Base-by-base conservation (phyloP, 1,139 yeast species). In the Sugiyamaella grinbergsii region DNA sequence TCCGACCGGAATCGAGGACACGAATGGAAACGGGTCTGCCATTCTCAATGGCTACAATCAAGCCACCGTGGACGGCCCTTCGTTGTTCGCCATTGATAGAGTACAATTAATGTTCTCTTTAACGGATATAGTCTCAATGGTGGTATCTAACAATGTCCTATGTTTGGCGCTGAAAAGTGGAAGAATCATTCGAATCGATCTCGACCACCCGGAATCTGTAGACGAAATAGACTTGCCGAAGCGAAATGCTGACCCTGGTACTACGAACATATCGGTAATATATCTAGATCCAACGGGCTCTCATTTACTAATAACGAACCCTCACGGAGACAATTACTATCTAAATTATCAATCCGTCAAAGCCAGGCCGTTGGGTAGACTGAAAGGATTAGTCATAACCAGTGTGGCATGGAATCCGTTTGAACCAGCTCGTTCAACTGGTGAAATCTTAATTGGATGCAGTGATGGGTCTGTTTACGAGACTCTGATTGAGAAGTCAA, bases 21-120 rank as follows among this genome's bases (percentile, higher is more conserved):
- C 28, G 8, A 28, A 40, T 28, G 43, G 43, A 7, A 26, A 18
- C 13, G 19, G 34, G 6, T 11, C 15, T 15, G 28, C n/a, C 10
- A 15, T 16, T 24, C 3, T 47, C 45, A 41, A 47, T 34, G 53
- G 53, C 18, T 33, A 36, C 33, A 47, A 45, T 28, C 31, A 48
- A 6, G 32, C 43, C 8, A 6, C 32, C 23, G 41, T 15, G 22
- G 36, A 43, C 4, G 40, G 28, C 24, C 16, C 50, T n/a, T 55
- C 63, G 15, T 52, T 59, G 44, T 71, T 74, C 46, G 55, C 66
- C 42, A 62, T 78, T 37, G 83, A 80, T 48, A 77, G 76, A 32
- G 86, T 81, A 11, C 82, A 79, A 57, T 71, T 81, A 49, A 81
- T 78, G 62, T 80, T 80, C 60, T 73, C 73, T 16, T 65, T 80